Conservation (phyloP, 352 stramenopile genomes). For the Globisporangium nodosum region DNA sequence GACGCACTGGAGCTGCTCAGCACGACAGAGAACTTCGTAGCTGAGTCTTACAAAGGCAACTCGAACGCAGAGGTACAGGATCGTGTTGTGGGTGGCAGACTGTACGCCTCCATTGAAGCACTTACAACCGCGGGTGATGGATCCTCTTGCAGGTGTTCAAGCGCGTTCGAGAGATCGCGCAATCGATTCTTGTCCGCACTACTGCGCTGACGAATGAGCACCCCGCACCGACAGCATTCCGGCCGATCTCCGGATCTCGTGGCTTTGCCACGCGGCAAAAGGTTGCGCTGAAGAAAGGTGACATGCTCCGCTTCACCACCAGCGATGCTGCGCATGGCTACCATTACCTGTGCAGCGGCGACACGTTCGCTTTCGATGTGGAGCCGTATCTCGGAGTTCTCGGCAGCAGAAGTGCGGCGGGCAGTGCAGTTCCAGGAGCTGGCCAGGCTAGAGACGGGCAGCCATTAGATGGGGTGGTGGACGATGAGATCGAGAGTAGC, state of each 20-base stretch:
- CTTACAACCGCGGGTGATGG: not conserved
- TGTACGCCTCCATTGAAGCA: not conserved
- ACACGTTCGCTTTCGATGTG: slow-evolving; percentile 63
- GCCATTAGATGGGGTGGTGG: slow-evolving; percentile 18
- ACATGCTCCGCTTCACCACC: slow-evolving; percentile 21
- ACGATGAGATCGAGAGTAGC: slow-evolving; percentile 71
- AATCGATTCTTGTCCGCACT: slow-evolving; percentile 56
- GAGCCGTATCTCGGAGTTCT: slow-evolving; percentile 61
- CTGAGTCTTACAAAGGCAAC: slow-evolving; percentile 41
- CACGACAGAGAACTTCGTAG: slow-evolving; percentile 51
- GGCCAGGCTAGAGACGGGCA: slow-evolving; percentile 1
- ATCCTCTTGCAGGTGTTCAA: slow-evolving; percentile 40
- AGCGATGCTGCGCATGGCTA: slow-evolving; percentile 16
- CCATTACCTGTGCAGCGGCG: slow-evolving; percentile 32
- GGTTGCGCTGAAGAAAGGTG: slow-evolving; percentile 34
- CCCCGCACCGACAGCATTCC: slow-evolving; percentile 56
- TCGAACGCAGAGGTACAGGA: slow-evolving; percentile 43
- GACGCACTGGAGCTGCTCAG: slow-evolving; percentile 68
- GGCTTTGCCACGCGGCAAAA: slow-evolving; percentile 43
- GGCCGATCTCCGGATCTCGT: slow-evolving; percentile 56
- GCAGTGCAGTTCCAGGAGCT: slow-evolving; percentile 1
- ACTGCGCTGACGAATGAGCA: slow-evolving; percentile 67
- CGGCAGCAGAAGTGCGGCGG: slow-evolving; percentile 7
- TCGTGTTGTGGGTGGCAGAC: not conserved
- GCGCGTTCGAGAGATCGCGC: slow-evolving; percentile 38